Evolutionary conservation across 2,329 filamentous ascomycete genomes (phyloP), one percentile per base, ranked within the genome.

Genomic region (Trichoderma semiorbis): DNA sequence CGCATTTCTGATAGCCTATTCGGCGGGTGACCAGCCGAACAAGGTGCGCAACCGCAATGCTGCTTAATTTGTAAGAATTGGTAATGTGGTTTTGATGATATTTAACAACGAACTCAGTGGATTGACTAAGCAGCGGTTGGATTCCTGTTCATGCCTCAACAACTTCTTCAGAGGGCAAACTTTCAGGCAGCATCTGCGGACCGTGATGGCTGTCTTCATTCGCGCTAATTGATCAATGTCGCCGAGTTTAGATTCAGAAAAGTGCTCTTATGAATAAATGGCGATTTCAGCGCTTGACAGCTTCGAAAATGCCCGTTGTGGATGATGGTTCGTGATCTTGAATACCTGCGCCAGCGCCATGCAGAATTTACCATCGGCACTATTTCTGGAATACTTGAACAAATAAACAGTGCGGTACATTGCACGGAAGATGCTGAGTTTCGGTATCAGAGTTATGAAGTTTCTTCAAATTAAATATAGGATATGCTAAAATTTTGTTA

Each of bases 331-430:
- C 18, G 0, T 43, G 16, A 43, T n/a, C 18, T 10, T n/a, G 39
- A 43, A n/a, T 43, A 5, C 39, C 39, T 43, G 36, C 3, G 14
- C 36, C 16, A 18, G 36, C 14, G 34, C 7, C 14, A 14, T 16
- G 34, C 4, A 36, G 14, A 36, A 3, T 7, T 18, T 7, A 39
- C 6, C 6, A 39, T 39, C 36, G 12, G 5, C 14, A 4, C 39
- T 3, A 43, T n/a, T 43, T 43, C 39, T 43, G 1, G 16, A 43
- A 43, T 43, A n/a, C 3, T 18, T n/a, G 39, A 10, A 43, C 16
- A 43, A n/a, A 43, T n/a, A 10, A n/a, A 0, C 16, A 50, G 4
- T 21, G 43, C 21, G 0, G 2, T 5, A 50, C 0, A 0, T 50
- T 12, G n/a, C n/a, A 50, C 5, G 5, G 7, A 50, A 53, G 5